These are phyloP conservation scores for Termitomyces sp. DNA, from an alignment of 768 basidiomycete genomes.

Conservation along the genomic window DNA sequence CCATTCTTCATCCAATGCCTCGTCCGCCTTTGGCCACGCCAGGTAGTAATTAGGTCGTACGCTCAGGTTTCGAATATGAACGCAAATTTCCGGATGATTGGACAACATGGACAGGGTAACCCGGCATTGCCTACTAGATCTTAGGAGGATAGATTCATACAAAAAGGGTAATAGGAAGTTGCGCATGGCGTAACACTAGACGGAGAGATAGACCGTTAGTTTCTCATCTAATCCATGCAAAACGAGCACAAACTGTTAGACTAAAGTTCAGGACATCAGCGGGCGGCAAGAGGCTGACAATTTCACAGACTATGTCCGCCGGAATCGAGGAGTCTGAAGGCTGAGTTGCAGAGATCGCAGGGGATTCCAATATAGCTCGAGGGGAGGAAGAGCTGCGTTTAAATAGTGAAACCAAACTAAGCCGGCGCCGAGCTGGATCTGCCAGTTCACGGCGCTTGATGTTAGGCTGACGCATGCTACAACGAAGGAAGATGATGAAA, in stretches of 20 bases:
- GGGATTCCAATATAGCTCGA: constrained; percentile 19
- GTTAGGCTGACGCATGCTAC: background rate
- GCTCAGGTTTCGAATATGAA: constrained; percentile 35
- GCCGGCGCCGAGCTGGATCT: constrained; percentile 14
- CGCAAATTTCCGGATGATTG: constrained; percentile 28
- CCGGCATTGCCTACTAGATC: constrained; percentile 35
- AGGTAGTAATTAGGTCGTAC: constrained; percentile 49
- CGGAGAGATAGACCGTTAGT: background rate
- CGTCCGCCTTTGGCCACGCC: constrained; percentile 41
- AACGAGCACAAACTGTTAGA: constrained; percentile 27
- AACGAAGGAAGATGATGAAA: background rate
- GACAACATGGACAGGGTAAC: constrained; percentile 31
- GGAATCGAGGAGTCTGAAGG: constrained; percentile 28
- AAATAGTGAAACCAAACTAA: constrained; percentile 29
- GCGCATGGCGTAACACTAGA: constrained; percentile 26
- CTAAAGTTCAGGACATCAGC: constrained; percentile 37
- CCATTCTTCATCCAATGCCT: constrained; percentile 33
- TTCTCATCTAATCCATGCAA: background rate
- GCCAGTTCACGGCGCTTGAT: constrained; percentile 4
- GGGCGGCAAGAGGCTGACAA: constrained; percentile 28
- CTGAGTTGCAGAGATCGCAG: constrained; percentile 17
- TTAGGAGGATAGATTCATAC: constrained; percentile 39
- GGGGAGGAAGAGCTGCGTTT: constrained; percentile 24
- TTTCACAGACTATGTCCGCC: constrained; percentile 33
- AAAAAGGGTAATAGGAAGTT: constrained; percentile 31